Percentiles rank a stretch among this genome's conserved stretches.
Conservation (phyloP, 768 basidiomycete genomes). For the Mycena galopus region DNA sequence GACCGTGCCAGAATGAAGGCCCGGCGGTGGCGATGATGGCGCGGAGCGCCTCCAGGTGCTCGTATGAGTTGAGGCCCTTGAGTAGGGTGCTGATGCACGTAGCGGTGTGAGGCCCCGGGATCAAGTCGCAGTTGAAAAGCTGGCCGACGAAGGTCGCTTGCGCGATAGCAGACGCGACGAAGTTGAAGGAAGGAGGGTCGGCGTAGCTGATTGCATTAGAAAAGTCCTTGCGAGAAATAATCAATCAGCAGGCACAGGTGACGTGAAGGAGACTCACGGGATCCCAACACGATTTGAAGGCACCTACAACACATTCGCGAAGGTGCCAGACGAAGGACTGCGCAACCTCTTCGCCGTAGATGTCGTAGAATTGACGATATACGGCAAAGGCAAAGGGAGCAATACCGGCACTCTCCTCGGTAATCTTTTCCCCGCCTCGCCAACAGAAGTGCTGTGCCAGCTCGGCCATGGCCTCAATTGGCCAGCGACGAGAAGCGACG, state of each 20-base stretch:
- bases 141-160: slow-evolving; percentile 46
- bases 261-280: slow-evolving; percentile 36
- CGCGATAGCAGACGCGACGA: slow-evolving; percentile 38
- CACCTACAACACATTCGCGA: slow-evolving; percentile 39
- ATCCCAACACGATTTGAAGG: slow-evolving; percentile 44
- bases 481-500: slow-evolving; percentile 35
- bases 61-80: slow-evolving; percentile 40
- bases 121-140: slow-evolving; percentile 40
- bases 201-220: slow-evolving; percentile 30
- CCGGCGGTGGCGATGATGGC: slow-evolving; percentile 39
- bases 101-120: slow-evolving; percentile 37
- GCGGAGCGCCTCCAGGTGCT: slow-evolving; percentile 44
- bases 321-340: slow-evolving; percentile 44
- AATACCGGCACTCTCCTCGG: slow-evolving; percentile 22
- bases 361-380: slow-evolving; percentile 33
- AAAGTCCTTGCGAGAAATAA: slow-evolving; percentile 30
- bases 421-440: slow-evolving; percentile 33
- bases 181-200: slow-evolving; percentile 34
- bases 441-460: slow-evolving; percentile 47
- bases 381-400: slow-evolving; percentile 43
- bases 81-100: slow-evolving; percentile 40
- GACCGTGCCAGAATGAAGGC: slow-evolving; percentile 40
- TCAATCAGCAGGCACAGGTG: background rate
- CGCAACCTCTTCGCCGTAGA: slow-evolving; percentile 38
- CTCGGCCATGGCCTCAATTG: slow-evolving; percentile 36